These are phyloP conservation scores for Hemerocallis citrina DNA, from an alignment of 106 monocot species.

Conservation along the genomic window DNA sequence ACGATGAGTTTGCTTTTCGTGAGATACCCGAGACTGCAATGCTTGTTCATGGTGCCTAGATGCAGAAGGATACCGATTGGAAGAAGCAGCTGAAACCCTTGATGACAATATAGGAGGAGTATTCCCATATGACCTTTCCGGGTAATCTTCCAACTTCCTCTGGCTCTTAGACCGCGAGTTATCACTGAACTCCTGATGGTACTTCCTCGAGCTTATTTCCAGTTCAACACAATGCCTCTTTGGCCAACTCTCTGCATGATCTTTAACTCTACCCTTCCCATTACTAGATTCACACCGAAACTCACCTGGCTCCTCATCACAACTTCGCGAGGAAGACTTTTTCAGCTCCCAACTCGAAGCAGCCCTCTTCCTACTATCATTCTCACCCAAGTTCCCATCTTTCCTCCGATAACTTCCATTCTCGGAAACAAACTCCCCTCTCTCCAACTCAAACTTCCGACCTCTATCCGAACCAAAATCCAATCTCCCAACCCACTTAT, in stretches of 20 bases:
- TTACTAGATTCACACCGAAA: slow-evolving; percentile 41
- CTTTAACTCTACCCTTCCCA: slow-evolving; percentile 41
- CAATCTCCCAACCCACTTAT: slow-evolving; percentile 9
- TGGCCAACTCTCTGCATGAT: slow-evolving; percentile 24
- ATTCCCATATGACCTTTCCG: slow-evolving; percentile 37
- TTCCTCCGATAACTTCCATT: slow-evolving; percentile 19
- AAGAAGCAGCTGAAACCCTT: slow-evolving; percentile 22
- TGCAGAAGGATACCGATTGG: slow-evolving; percentile 26
- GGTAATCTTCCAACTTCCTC: slow-evolving; percentile 49
- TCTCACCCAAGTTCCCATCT: slow-evolving; percentile 20
- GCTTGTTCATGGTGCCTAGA: slow-evolving; percentile 38
- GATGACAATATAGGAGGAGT: slow-evolving; percentile 18
- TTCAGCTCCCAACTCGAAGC: slow-evolving; percentile 22
- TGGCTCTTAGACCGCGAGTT: slow-evolving; percentile 38
- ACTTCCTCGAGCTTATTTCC: slow-evolving; percentile 28
- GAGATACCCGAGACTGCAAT: slow-evolving; percentile 19
- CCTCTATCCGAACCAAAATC: slow-evolving; percentile 16
- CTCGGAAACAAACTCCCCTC: slow-evolving; percentile 32
- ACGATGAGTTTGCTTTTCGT: slow-evolving; percentile 23
- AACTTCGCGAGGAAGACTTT: slow-evolving; percentile 17
- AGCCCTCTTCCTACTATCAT: slow-evolving; percentile 30
- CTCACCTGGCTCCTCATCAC: slow-evolving; percentile 37
- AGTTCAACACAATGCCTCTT: slow-evolving; percentile 36
- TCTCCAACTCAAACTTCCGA: slow-evolving; percentile 31
- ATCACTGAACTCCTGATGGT: slow-evolving; percentile 28